Percentiles rank a stretch among this genome's conserved stretches.
Evolutionary conservation across 2,329 filamentous ascomycete genomes (phyloP).

Genomic region (Allantophomopsis lycopodina): DNA sequence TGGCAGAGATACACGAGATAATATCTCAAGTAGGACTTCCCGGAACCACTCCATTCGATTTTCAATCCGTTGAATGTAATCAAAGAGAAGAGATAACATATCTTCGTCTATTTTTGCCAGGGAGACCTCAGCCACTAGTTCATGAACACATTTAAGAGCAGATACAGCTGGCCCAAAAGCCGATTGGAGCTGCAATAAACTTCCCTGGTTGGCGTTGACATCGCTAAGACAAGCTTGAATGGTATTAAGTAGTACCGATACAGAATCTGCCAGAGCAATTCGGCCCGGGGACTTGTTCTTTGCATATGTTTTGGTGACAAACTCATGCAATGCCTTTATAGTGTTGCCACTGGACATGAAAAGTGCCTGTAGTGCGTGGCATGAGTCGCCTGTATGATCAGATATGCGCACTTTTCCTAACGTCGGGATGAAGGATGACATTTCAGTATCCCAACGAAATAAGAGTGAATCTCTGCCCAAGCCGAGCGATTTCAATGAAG

Average conservation of each 20-base stretch:
- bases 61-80: constrained; percentile 48
- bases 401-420: constrained; percentile 35
- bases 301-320: constrained; percentile 15
- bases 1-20: constrained; percentile 47
- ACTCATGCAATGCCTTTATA: constrained; percentile 14
- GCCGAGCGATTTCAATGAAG: constrained; percentile 49
- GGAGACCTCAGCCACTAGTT: constrained; percentile 12
- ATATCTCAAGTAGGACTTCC: constrained; percentile 51
- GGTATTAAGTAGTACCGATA: constrained; percentile 21
- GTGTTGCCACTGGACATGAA: constrained; percentile 21
- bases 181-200: constrained; percentile 17
- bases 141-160: constrained; percentile 16
- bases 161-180: constrained; percentile 16
- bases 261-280: constrained; percentile 19
- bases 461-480: constrained; percentile 61
- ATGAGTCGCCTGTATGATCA: constrained; percentile 33
- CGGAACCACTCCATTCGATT: constrained; percentile 47
- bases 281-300: constrained; percentile 13
- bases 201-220: constrained; percentile 10
- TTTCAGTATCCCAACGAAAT: constrained; percentile 44
- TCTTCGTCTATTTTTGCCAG: constrained; percentile 38
- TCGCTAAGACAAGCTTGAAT: constrained; percentile 16
- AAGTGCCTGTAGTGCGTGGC: constrained; percentile 24
- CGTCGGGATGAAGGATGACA: constrained; percentile 35
- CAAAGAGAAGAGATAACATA: constrained; percentile 46